Evolutionary conservation across 2,329 filamentous ascomycete species (phyloP).

Genomic region (Xenosphaeropsis pyriputrescens): DNA sequence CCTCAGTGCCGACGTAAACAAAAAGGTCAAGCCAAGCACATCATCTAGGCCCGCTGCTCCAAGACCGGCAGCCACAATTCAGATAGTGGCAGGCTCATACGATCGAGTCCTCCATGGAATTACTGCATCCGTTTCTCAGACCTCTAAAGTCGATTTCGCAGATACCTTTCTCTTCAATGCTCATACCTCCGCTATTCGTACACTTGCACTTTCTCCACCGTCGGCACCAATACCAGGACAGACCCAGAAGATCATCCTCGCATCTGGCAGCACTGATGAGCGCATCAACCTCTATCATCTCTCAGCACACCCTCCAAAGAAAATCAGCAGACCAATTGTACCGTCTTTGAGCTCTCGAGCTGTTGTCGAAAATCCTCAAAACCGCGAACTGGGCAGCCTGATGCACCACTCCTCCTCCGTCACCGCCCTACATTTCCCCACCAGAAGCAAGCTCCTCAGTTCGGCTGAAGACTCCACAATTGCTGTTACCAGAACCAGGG

Average conservation of each 20-base stretch:
- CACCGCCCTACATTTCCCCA: slow-evolving; percentile 68
- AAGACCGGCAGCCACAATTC: slow-evolving; percentile 42
- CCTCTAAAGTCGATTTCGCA: slow-evolving; percentile 48
- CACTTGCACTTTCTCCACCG: slow-evolving; percentile 69
- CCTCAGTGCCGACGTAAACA: slow-evolving; percentile 5
- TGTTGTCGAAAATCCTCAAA: slow-evolving; percentile 71
- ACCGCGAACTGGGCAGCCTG: slow-evolving; percentile 76
- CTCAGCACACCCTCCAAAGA: slow-evolving; percentile 52
- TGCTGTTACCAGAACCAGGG: slow-evolving; percentile 70
- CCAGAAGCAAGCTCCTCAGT: slow-evolving; percentile 76
- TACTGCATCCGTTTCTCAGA: slow-evolving; percentile 48
- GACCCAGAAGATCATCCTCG: slow-evolving; percentile 73
- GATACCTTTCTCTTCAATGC: slow-evolving; percentile 95
- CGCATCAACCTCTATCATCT: slow-evolving; percentile 89
- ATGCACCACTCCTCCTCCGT: slow-evolving; percentile 77
- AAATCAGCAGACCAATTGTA: slow-evolving; percentile 40
- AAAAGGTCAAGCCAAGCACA: slow-evolving; percentile 12
- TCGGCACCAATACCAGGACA: slow-evolving; percentile 46
- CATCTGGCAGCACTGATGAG: slow-evolving; percentile 85
- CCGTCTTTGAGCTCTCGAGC: slow-evolving; percentile 56
- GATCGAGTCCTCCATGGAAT: slow-evolving; percentile 86
- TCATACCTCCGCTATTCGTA: slow-evolving; percentile 79
- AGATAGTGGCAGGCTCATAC: slow-evolving; percentile 87
- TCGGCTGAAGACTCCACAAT: slow-evolving; percentile 84
- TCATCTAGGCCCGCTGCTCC: slow-evolving; percentile 1